Conservation (phyloP, 148 eudicot species). For the Mesembryanthemum crystallinum region DNA sequence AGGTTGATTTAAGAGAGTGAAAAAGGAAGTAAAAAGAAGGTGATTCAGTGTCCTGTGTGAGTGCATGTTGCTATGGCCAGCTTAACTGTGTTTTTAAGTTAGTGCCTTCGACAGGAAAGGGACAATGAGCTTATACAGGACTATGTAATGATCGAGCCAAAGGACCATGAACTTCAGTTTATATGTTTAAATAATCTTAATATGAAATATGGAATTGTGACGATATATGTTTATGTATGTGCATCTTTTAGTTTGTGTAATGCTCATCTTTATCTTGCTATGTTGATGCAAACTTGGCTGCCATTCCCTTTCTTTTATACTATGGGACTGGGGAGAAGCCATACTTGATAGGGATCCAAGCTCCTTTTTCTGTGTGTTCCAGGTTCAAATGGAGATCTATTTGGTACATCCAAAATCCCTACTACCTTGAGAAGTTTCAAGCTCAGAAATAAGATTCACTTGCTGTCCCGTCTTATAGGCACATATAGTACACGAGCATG, state of each 20-base stretch:
- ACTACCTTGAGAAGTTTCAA: no score
- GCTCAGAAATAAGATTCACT: no score
- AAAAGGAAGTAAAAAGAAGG: neutral
- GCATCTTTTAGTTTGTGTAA: neutral
- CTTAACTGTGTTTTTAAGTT: constrained; percentile 19
- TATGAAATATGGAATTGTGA: neutral
- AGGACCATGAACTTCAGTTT: constrained; percentile 24
- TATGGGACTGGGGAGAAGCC: no score
- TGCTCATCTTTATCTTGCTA: no score
- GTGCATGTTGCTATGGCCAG: neutral
- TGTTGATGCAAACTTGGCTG: no score
- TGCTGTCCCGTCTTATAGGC: no score
- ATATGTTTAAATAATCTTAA: constrained; percentile 7
- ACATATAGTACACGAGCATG: no score
- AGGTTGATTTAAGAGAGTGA: neutral
- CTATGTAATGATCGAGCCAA: constrained; percentile 12
- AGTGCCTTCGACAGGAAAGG: constrained; percentile 7
- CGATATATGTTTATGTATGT: neutral
- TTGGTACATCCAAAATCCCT: no score
- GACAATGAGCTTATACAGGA: constrained; percentile 13
- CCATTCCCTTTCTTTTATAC: no score
- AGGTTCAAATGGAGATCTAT: no score
- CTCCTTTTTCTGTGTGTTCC: no score
- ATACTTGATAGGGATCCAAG: no score
- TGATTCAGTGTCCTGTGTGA: neutral